Base-by-base conservation (phyloP, 192 early-diverging fungal genomes). In the Gamsiella multidivaricata region DNA sequence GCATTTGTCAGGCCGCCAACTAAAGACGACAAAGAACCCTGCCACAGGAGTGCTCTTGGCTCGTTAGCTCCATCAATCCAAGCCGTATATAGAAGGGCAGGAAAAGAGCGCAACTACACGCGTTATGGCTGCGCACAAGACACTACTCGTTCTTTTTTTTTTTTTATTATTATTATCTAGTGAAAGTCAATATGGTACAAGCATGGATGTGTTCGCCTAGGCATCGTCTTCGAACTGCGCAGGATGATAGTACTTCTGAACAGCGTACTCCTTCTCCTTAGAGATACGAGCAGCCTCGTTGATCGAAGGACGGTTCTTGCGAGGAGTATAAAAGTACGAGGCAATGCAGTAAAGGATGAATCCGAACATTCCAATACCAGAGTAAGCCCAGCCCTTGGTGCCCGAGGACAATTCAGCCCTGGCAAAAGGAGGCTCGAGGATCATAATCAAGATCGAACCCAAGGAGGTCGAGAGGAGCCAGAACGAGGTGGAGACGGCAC, bases 401-500 rank as follows among this genome's bases (percentile, higher is more conserved):
- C 50, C 55, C 10, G 36, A 18, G 29, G 57, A 43, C 49, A 75
- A 22, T 3, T 25, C 51, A 9, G 31, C 17, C 1, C 29, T 11
- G 33, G 18, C 50, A 39, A 75, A 67, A 50, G 45, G 29, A 43
- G 72, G 72, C 26, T 75, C 72, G 8, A 76, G 50, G 72, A 75
- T 67, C 41, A 75, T 45, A 31, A 75, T 75, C 50, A 59, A 33
- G 10, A 75, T 75, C 18, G 72, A 75, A 25, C 87, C 88, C 34
- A 88, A 59, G 22, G 78, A 75, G 31, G 74, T 69, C 22, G 63
- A 69, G 33, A 89, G 47, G 56, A 91, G 57, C 88, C 88, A 91
- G 55, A 91, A 63, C 29, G 86, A 83, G 8, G 81, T 68, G 20
- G 81, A 84, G 20, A 80, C 79, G 26, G 87, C 82, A 57, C 88